A percentile compares a stretch with the other conserved stretches of the same genome.
Conservation (phyloP, 176 grass and related monocot species). For the Elaeis guineensis region DNA sequence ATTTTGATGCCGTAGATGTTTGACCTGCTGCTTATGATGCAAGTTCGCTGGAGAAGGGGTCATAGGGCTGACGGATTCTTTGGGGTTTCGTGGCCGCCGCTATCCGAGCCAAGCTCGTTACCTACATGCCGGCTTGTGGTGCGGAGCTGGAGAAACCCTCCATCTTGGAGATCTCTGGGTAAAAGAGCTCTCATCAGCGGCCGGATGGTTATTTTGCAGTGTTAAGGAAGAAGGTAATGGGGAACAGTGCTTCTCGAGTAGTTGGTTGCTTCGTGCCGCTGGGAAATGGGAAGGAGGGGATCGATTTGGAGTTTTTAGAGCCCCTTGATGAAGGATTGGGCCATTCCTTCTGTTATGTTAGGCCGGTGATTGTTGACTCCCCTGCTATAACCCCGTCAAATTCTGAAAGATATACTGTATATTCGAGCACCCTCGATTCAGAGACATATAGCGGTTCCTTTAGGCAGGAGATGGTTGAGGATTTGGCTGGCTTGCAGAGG, state of each 20-base stretch:
- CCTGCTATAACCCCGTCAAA: constrained; percentile 68
- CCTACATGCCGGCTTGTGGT: background rate
- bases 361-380: constrained; percentile 53
- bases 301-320: constrained; percentile 69
- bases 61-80: background rate
- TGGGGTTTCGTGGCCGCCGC: background rate
- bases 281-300: constrained; percentile 37
- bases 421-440: constrained; percentile 69
- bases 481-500: constrained; percentile 28
- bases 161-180: background rate
- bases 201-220: background rate
- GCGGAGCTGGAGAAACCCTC: background rate
- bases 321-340: constrained; percentile 76
- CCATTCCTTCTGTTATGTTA: constrained; percentile 86
- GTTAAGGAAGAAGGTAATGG: constrained; percentile 26
- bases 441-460: constrained; percentile 67
- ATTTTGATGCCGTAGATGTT: too few species aligned
- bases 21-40: too few species aligned
- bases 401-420: constrained; percentile 76
- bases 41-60: background rate
- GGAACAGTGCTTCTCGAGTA: constrained; percentile 77
- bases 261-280: constrained; percentile 76
- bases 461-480: constrained; percentile 38
- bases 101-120: too few species aligned
- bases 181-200: background rate